A percentile compares a stretch with the other conserved stretches of the same genome.
These are phyloP conservation scores for Maudiozyma humilis DNA, from an alignment of 1,139 yeast species.

Conservation along the genomic window DNA sequence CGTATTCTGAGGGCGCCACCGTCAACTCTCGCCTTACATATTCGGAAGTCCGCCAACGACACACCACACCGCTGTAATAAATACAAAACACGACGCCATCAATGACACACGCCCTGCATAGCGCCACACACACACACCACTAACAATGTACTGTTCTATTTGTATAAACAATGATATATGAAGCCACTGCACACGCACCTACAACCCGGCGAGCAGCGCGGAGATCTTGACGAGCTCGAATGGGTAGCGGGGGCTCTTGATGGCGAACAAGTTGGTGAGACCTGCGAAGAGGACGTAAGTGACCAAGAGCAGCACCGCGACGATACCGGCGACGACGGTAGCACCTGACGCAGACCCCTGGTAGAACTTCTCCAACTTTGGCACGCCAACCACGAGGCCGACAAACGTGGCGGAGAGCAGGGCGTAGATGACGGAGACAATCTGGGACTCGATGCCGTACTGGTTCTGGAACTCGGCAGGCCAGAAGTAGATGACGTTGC, in stretches of 20 bases:
- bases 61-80: too few relatives aligned
- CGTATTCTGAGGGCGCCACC: too few relatives aligned
- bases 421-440: conserved; percentile 58
- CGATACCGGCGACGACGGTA: neutral
- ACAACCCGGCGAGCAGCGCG: conserved; percentile 10
- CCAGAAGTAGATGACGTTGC: conserved; percentile 52
- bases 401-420: conserved; percentile 44
- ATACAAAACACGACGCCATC: too few relatives aligned
- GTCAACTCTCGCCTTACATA: too few relatives aligned
- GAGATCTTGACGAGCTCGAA: conserved; percentile 33
- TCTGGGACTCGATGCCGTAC: conserved; percentile 76
- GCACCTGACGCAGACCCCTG: conserved; percentile 14
- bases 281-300: conserved; percentile 48
- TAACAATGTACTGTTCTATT: too few relatives aligned
- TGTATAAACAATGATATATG: neutral
- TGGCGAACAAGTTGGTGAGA: conserved; percentile 46
- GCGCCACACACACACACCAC: too few relatives aligned
- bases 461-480: conserved; percentile 65
- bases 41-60: too few relatives aligned
- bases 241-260: conserved; percentile 60
- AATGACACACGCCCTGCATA: too few relatives aligned
- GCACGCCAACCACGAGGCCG: conserved; percentile 42
- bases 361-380: conserved; percentile 36
- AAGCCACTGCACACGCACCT: neutral
- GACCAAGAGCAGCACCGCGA: conserved; percentile 28